These are phyloP conservation scores for Clonostachys rhizophaga DNA, from an alignment of 2,329 filamentous ascomycete genomes.

Conservation along the genomic window DNA sequence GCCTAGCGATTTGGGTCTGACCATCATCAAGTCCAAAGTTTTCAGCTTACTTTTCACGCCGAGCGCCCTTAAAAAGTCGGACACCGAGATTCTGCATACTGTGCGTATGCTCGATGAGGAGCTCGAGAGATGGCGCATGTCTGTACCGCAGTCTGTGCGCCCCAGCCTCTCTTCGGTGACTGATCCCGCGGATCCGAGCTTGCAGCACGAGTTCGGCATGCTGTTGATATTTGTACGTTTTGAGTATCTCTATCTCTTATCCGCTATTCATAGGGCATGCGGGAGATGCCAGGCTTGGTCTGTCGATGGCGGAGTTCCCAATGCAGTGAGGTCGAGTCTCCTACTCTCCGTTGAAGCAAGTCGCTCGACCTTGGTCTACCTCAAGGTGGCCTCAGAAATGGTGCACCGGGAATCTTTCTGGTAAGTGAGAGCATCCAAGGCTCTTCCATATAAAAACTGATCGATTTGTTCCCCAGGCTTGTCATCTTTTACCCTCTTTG, in stretches of 20 bases:
- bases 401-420: conserved; percentile 44
- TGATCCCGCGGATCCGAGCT: too few species aligned
- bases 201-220: too few species aligned
- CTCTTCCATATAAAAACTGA: neutral
- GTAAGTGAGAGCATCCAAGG: conserved; percentile 21
- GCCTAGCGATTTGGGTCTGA: conserved; percentile 35
- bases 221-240: too few species aligned
- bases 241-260: too few species aligned
- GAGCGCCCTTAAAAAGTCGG: conserved; percentile 39
- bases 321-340: conserved; percentile 41
- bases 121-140: conserved; percentile 48
- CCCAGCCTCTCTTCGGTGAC: too few species aligned
- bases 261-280: conserved; percentile 29
- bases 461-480: conserved; percentile 27
- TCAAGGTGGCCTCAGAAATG: conserved; percentile 32
- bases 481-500: conserved; percentile 52
- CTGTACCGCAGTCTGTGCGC: conserved; percentile 24
- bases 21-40: conserved; percentile 45
- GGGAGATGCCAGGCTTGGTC: conserved; percentile 30
- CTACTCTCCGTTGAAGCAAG: conserved; percentile 50
- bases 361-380: conserved; percentile 45
- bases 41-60: conserved; percentile 44
- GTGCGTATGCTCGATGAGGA: conserved; percentile 54
- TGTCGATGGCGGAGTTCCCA: too few species aligned
- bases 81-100: conserved; percentile 46